A percentile compares a stretch with the other conserved stretches of the same genome.
Evolutionary conservation across 2,329 filamentous ascomycete species (phyloP).

Genomic region (Paraphoma chrysanthemicola): DNA sequence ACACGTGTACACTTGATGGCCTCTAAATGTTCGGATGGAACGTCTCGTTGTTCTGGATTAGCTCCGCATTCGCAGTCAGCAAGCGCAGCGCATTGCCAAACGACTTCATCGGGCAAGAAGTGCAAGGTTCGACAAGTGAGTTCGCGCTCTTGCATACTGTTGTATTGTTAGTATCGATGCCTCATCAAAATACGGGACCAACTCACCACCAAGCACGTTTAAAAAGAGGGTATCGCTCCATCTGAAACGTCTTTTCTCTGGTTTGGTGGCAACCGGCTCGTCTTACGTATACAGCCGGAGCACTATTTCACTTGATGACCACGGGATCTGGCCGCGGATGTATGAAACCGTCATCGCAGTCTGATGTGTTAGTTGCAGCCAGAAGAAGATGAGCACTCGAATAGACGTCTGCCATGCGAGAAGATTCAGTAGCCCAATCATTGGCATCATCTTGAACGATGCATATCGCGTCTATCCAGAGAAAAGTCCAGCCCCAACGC

Average conservation of each 20-base stretch:
- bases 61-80: background rate
- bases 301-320: background rate
- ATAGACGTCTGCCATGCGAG: conserved; percentile 22
- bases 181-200: background rate
- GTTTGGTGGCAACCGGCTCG: background rate
- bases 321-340: background rate
- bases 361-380: conserved; percentile 5
- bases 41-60: background rate
- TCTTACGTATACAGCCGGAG: background rate
- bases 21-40: background rate
- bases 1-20: background rate
- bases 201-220: background rate
- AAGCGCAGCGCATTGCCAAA: background rate
- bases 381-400: conserved; percentile 17
- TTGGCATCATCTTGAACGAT: conserved; percentile 24
- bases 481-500: background rate
- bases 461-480: conserved; percentile 28
- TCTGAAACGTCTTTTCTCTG: background rate
- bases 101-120: background rate
- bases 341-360: conserved; percentile 1
- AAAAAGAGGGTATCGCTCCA: background rate
- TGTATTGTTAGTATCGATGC: background rate
- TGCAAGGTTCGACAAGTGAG: background rate
- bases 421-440: conserved; percentile 19
- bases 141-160: background rate